These are phyloP conservation scores for Penicillium waksmanii DNA, from an alignment of 495 filamentous ascomycete species.

Conservation along the genomic window DNA sequence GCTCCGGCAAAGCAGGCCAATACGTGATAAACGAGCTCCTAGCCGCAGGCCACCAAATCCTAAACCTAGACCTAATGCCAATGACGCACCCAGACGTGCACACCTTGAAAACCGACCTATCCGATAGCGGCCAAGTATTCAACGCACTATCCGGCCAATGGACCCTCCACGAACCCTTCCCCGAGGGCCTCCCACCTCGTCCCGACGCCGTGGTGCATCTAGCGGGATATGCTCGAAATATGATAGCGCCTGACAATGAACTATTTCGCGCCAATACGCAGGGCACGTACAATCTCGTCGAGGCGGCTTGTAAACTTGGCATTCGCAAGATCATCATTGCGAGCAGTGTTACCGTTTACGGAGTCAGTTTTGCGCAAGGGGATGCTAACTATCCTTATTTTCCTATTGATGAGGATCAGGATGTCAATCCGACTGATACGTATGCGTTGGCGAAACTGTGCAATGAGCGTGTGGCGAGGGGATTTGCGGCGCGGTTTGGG, in stretches of 20 bases:
- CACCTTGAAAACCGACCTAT: slow-evolving; percentile 61
- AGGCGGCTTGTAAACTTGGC: slow-evolving; percentile 61
- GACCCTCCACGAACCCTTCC: slow-evolving; percentile 48
- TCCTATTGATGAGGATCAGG: slow-evolving; percentile 56
- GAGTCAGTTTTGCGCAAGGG: slow-evolving; percentile 60
- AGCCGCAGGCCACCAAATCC: slow-evolving; percentile 52
- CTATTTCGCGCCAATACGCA: slow-evolving; percentile 55
- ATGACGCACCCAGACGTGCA: slow-evolving; percentile 51
- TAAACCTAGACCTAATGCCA: slow-evolving; percentile 58
- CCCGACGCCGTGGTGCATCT: slow-evolving; percentile 64
- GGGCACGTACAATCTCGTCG: slow-evolving; percentile 60
- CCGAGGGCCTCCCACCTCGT: slow-evolving; percentile 35
- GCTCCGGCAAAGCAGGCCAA: slow-evolving; percentile 62
- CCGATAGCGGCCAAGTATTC: slow-evolving; percentile 62
- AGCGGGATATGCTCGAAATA: slow-evolving; percentile 61
- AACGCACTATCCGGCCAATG: slow-evolving; percentile 58
- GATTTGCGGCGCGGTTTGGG: slow-evolving; percentile 55
- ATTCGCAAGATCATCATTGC: slow-evolving; percentile 62
- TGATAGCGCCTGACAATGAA: slow-evolving; percentile 62
- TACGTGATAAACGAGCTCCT: slow-evolving; percentile 60
- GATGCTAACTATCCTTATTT: slow-evolving; percentile 55
- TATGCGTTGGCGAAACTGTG: slow-evolving; percentile 63
- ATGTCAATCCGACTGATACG: slow-evolving; percentile 54
- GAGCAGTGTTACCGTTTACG: slow-evolving; percentile 57
- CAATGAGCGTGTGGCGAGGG: slow-evolving; percentile 55